Evolutionary conservation across 768 basidiomycete species (phyloP).

Genomic region (Pulveroboletus sp.): DNA sequence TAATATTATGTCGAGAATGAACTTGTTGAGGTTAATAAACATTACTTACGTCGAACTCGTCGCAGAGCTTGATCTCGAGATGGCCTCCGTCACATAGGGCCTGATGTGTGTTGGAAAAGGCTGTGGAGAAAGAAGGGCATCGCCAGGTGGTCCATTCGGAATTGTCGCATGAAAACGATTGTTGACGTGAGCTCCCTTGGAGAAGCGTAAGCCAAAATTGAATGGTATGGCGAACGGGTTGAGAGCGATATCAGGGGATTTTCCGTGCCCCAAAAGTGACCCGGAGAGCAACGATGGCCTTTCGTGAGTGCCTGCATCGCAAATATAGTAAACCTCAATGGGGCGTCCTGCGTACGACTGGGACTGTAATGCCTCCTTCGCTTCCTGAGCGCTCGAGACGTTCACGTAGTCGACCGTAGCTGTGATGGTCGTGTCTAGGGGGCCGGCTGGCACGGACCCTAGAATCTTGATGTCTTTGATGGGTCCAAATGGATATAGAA

Average conservation of each 20-base stretch:
- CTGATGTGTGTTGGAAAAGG: constrained; percentile 16
- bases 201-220: constrained; percentile 14
- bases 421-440: constrained; percentile 41
- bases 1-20: constrained; percentile 12
- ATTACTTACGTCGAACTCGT: constrained; percentile 32
- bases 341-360: constrained; percentile 56
- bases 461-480: constrained; percentile 59
- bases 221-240: constrained; percentile 35
- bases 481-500: constrained; percentile 68
- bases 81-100: constrained; percentile 17
- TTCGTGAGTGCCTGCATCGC: constrained; percentile 14
- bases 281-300: constrained; percentile 11
- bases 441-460: constrained; percentile 31
- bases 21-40: background rate
- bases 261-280: constrained; percentile 10
- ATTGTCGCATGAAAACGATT: constrained; percentile 2
- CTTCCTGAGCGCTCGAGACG: constrained; percentile 55
- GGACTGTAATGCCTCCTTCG: constrained; percentile 55
- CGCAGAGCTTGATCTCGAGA: constrained; percentile 33
- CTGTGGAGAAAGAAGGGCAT: constrained; percentile 26
- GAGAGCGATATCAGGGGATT: constrained; percentile 22
- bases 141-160: constrained; percentile 18
- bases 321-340: constrained; percentile 37
- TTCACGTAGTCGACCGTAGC: constrained; percentile 64
- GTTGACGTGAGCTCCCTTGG: constrained; percentile 4